Conservation (phyloP, 139 green algal species). For the Mychonastes homosphaera region DNA sequence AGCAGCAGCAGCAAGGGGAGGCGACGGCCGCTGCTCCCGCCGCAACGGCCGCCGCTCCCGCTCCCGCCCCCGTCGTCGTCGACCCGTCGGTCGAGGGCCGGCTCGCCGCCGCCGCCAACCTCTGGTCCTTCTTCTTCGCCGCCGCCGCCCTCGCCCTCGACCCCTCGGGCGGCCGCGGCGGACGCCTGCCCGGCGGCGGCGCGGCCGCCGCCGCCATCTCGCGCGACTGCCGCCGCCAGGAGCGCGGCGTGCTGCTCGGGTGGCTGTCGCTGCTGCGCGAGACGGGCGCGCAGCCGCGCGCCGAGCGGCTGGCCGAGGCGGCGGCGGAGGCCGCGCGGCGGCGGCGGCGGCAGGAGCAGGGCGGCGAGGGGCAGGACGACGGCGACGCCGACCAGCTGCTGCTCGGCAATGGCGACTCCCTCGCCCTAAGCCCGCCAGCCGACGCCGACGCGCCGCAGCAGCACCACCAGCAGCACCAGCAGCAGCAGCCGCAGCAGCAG, state of each 20-base stretch:
- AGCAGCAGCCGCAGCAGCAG: background rate
- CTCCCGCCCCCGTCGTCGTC: too few relatives aligned
- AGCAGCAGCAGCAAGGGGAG: too few relatives aligned
- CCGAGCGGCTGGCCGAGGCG: background rate
- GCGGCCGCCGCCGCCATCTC: background rate
- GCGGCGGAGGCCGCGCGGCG: background rate
- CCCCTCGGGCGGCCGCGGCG: background rate
- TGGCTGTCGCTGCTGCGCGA: background rate
- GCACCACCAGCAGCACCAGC: background rate
- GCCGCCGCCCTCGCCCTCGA: background rate
- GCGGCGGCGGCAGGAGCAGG: too few relatives aligned
- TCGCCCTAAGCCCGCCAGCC: too few relatives aligned
- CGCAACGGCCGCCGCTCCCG: too few relatives aligned
- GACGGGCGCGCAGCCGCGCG: background rate
- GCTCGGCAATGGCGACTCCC: too few relatives aligned
- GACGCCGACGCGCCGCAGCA: too few relatives aligned
- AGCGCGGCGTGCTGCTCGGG: background rate
- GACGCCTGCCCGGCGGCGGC: background rate
- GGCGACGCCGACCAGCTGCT: too few relatives aligned
- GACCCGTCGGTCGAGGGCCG: too few relatives aligned
- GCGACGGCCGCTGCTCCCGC: too few relatives aligned
- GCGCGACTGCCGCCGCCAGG: background rate
- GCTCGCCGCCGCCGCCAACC: background rate
- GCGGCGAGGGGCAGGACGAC: too few relatives aligned
- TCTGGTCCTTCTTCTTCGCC: background rate